Base-by-base conservation (phyloP, 768 basidiomycete species). In the Lactarius sanguifluus region DNA sequence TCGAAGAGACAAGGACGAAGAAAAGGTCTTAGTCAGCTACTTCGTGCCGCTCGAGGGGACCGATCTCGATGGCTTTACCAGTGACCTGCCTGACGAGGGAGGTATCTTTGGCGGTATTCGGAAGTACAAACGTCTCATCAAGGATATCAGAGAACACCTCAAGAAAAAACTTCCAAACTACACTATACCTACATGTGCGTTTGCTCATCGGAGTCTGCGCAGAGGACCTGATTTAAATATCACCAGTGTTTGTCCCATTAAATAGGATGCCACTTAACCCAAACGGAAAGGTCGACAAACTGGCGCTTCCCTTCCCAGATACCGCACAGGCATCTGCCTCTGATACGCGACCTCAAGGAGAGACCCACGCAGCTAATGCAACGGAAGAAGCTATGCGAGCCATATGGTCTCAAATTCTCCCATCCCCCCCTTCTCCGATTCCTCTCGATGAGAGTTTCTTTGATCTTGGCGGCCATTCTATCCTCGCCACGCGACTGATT, bases 211-310 rank as follows among this genome's bases (percentile, higher is more conserved):
- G 13, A 8, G 61, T 56, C 32, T 23, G 18, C 30, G 61, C 40
- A 40, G 64, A 70, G 64, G 32, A 65, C 43, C n/a, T 41, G 10
- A 57, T 68, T 50, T 28, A 52, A 28, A 57, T 36, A n/a, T 30
- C 32, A 41, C 13, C 74, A 92, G 96, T 98, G 28, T 96, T 98
- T 70, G 94, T 99, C 36, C 97, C 97, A 0, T 84, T 99, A 32
- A 85, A 84, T 59, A 90, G 94, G 63, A 96, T 99, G 92, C 97
- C 97, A 23, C 85, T 99, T 59, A 99, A 98, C 73, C 97, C 97
- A 8, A 99, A 98, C 75, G 97, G 97, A 68, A 99, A 99, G 79
- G 90, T 99, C 75, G 97, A 99, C 81, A 99, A 98, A 75, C 96
- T 97, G 0, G 92, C 93, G 0, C 86, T 99, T 56, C 97, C 97